Base-by-base conservation (phyloP, 306 rosid genomes). In the Albizia julibrissin region DNA sequence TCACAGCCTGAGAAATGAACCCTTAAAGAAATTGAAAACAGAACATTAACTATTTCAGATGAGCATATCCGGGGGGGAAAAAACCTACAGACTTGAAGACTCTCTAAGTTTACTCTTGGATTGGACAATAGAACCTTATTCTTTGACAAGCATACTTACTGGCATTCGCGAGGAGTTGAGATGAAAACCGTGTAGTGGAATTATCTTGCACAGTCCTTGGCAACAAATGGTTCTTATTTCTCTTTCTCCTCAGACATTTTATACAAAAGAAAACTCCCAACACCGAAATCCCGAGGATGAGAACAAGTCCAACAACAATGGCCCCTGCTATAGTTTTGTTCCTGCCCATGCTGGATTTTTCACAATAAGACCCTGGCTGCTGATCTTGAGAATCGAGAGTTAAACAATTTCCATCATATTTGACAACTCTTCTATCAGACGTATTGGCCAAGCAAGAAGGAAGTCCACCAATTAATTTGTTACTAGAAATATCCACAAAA, bases 401-500 rank as follows among this genome's bases (percentile, higher is more conserved):
- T 39, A 92, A 84, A 77, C 98, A 94, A 79, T 94, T 94, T 77
- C 94, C 92, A 10, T 75, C 85, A 76, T 84, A 81, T 85, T 85
- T 87, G 43, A 87, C 93, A 77, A 87, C 85, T 86, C 91, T 90
- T 27, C 79, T 75, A 37, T 85, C 86, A 50, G 92, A 87, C 73
- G 84, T 66, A 74, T 76, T 87, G 39, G 78, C 79, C 89, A 94
- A 85, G 86, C 98, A 94, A 83, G 90, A 81, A 78, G 98, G 95
- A 80, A 94, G 89, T 78, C 68, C 85, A 27, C 98, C 98, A 69
- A 26, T 80, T 46, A 94, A 80, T 88, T 85, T 94, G 92, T 94
- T 94, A 67, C 74, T 37, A 24, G 93, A 92, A 84, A 94, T 86
- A 78, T 94, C 98, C 79, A 94, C 91, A 84, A 82, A 89, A 79